A percentile compares a stretch with the other conserved stretches of the same genome.
Conservation (phyloP, 805 yeast species). For the Candida andamanensis region DNA sequence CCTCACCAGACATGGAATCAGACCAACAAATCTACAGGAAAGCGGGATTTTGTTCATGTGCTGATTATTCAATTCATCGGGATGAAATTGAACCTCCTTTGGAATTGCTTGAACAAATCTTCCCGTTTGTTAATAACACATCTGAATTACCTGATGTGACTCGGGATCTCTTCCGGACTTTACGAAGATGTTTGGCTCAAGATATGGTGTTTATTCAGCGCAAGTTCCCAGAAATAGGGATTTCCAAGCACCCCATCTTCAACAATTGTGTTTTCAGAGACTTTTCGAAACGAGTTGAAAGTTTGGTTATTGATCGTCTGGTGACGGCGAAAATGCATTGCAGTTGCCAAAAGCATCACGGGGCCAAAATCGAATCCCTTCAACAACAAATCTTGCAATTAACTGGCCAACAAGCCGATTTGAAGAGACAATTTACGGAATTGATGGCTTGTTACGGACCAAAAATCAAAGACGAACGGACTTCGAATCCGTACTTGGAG, state of each 20-base stretch:
- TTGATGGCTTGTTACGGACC: too few species aligned
- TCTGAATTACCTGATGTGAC: too few species aligned
- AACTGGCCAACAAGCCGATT: too few species aligned
- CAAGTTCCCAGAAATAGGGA: conserved; percentile 19
- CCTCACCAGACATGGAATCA: conserved; percentile 11
- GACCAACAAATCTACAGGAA: conserved; percentile 11
- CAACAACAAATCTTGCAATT: too few species aligned
- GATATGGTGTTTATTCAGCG: conserved; percentile 24
- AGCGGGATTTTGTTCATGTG: conserved; percentile 19
- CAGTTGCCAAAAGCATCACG: too few species aligned
- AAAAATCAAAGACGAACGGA: too few species aligned
- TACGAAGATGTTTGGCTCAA: conserved; percentile 22
- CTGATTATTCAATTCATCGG: conserved; percentile 16
- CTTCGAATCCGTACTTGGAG: too few species aligned
- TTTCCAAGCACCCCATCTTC: conserved; percentile 22
- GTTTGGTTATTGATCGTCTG: too few species aligned
- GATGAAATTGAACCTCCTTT: conserved; percentile 20
- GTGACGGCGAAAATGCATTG: too few species aligned
- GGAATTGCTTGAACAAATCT: conserved; percentile 20
- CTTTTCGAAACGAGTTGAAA: conserved; percentile 11
- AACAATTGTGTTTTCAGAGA: conserved; percentile 14
- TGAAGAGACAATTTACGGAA: too few species aligned
- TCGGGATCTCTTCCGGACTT: conserved; percentile 7
- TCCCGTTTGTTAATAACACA: conserved; percentile 26
- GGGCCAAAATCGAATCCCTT: too few species aligned